phyloP scores from a whole-genome alignment of 768 basidiomycete species.

The Clathrus columnatus region DNA sequence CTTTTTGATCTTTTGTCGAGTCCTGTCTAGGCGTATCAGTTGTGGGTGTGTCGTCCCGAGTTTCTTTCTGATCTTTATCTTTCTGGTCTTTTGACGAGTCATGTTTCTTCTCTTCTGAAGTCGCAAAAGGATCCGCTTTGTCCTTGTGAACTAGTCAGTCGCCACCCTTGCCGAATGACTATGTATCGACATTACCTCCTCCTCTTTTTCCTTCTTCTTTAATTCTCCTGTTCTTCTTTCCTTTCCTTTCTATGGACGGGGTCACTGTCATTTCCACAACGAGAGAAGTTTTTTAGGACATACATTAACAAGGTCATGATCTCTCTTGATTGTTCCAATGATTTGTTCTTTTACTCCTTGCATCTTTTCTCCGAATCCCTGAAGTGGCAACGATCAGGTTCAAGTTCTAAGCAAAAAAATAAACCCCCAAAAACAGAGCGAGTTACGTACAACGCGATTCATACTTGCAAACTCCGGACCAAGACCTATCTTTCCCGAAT shows the following conservation, averaged over 20 bases:
- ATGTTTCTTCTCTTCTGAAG: background rate
- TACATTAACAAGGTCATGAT: conserved; percentile 26
- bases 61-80: background rate
- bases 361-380: conserved; percentile 29
- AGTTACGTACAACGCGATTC: conserved; percentile 9
- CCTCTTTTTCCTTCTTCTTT: conserved; percentile 24
- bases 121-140: background rate
- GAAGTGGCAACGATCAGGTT: conserved; percentile 21
- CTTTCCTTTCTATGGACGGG: conserved; percentile 23
- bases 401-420: conserved; percentile 19
- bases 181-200: background rate
- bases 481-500: conserved; percentile 34
- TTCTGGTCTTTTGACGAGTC: background rate
- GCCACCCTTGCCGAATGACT: background rate
- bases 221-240: conserved; percentile 33
- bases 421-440: background rate
- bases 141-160: background rate
- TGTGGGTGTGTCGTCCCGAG: too few relatives aligned
- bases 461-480: conserved; percentile 14
- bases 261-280: background rate
- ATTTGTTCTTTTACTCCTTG: conserved; percentile 30
- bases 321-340: conserved; percentile 29
- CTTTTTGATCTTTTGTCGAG: background rate
- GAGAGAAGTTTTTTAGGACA: background rate
- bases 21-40: too few relatives aligned